Percentiles rank a stretch among this genome's conserved stretches.
Evolutionary conservation across 306 rosid genomes (phyloP).

Genomic region (Canavalia gladiata): DNA sequence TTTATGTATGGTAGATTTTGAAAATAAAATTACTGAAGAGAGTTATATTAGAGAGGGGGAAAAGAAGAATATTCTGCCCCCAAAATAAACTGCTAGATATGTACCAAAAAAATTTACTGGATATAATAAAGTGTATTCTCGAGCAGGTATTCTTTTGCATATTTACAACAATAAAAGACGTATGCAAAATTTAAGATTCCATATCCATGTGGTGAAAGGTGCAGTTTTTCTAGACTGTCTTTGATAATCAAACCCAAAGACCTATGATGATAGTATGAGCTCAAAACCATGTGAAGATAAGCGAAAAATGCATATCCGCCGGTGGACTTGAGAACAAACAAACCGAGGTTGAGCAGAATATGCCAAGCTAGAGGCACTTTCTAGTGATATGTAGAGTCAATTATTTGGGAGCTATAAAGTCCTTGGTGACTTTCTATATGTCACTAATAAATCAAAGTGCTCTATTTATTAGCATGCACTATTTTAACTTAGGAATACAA

Average conservation of each 20-base stretch:
- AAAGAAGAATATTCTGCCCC: no score
- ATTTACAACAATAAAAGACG: neutral
- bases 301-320: neutral
- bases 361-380: neutral
- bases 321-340: neutral
- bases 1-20: no score
- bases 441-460: neutral
- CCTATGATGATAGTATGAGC: slow-evolving; percentile 56
- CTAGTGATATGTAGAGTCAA: neutral
- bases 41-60: no score
- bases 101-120: no score
- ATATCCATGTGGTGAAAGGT: slow-evolving; percentile 46
- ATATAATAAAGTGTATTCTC: no score
- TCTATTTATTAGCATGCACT: neutral
- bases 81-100: no score
- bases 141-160: neutral
- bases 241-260: no score
- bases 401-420: neutral
- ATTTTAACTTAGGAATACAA: neutral
- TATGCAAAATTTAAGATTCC: slow-evolving; percentile 39
- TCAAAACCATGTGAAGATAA: slow-evolving; percentile 60
- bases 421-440: neutral
- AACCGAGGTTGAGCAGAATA: neutral
- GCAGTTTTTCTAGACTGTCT: no score
- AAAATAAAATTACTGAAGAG: no score